These are phyloP conservation scores for Gyrodon lividus DNA, from an alignment of 768 basidiomycete species.

Conservation along the genomic window DNA sequence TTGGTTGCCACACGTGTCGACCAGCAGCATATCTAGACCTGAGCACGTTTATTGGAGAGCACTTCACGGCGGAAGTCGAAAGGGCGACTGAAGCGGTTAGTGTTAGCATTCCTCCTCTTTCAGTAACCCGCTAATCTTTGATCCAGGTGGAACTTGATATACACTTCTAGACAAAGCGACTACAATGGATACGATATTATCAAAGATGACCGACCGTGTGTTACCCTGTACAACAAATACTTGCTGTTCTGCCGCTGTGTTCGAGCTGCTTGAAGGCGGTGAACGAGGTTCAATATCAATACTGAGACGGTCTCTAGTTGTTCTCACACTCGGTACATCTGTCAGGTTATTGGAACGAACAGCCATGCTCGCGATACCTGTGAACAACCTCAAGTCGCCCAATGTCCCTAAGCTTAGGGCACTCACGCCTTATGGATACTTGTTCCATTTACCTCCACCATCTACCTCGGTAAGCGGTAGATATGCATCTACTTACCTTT, in stretches of 20 bases:
- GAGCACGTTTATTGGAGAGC: conserved; percentile 32
- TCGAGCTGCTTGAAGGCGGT: neutral
- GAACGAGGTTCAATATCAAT: no score
- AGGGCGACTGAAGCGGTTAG: conserved; percentile 28
- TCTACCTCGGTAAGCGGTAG: no score
- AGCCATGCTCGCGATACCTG: no score
- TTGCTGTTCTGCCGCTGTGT: neutral
- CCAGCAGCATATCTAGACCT: conserved; percentile 30
- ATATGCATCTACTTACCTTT: no score
- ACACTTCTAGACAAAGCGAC: conserved; percentile 19
- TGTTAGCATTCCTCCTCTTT: conserved; percentile 1
- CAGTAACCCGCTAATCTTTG: conserved; percentile 7
- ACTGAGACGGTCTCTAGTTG: no score
- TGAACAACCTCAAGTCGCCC: no score
- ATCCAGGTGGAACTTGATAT: conserved; percentile 33
- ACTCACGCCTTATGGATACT: no score
- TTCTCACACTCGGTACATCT: no score
- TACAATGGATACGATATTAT: conserved; percentile 1
- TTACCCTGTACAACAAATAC: conserved; percentile 8
- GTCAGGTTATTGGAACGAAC: no score
- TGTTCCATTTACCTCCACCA: no score
- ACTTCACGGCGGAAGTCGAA: conserved; percentile 30
- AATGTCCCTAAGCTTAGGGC: no score
- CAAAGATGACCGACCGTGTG: conserved; percentile 4
- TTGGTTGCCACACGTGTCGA: conserved; percentile 30